Base-by-base conservation (phyloP, 164 flowering plant species). In the Echeveria elegans region DNA sequence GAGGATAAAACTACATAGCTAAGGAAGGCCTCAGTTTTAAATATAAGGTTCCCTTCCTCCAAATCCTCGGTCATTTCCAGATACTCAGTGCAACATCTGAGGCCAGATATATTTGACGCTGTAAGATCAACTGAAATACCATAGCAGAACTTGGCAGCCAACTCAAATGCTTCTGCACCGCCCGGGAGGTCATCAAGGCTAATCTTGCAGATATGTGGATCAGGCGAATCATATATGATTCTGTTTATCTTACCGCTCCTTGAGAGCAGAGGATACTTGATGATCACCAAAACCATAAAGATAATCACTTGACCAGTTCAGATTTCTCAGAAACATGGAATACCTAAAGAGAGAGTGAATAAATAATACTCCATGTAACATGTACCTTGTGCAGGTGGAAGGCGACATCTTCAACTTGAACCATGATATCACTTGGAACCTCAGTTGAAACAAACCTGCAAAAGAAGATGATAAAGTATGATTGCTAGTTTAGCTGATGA, bases 81-180 rank as follows among this genome's bases (percentile, higher is more conserved):
- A 74, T 70, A 87, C 47, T 88, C 98, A n/a, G 98, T 69, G 37
- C 91, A 96, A 71, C 98, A 92, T 72, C 95, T 82, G 30, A 92
- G 74, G 32, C 75, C 76, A 23, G 90, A 85, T 65, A 83, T 77
- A 62, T 86, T 92, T 29, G 66, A 58, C 2, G 95, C 76, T 19
- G 71, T 85, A 11, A 88, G 72, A 65, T 81, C 85, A 24, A 88
- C 72, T 8, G 84, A 85, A 45, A 88, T 76, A 28, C 91, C 91
- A 68, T 92, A 89, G 69, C 96, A 92, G 73, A 86, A 88, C 69
- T 81, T 88, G 3, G 84, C 59, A 67, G 84, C 64, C 38, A 66
- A 70, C 67, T 86, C 89, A 70, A 89, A 89, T 60, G 90, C 75
- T 64, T 81, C 88, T 58, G 95, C 34, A 63, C 96, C 91, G 23